Conservation (phyloP, 257 asterid species). For the Solanum stenotomum region DNA sequence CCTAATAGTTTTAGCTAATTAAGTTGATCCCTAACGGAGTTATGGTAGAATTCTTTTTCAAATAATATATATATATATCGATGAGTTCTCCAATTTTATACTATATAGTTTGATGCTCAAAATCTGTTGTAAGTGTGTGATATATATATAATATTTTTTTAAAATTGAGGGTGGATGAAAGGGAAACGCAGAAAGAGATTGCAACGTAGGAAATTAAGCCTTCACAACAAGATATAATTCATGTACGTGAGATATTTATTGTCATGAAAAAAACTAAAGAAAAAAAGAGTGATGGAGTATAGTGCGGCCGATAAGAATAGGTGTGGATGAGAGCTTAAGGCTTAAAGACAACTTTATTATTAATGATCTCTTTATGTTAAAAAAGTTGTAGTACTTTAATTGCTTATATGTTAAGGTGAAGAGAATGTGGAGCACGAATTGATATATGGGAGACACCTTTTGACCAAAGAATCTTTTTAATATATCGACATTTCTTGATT, state of each 20-base stretch:
- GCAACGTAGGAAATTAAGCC: background rate
- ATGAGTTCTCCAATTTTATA: no score
- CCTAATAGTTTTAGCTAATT: no score
- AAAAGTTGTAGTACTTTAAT: slow-evolving; percentile 8
- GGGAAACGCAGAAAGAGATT: no score
- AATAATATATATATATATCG: no score
- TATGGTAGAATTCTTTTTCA: no score
- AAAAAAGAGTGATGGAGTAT: background rate
- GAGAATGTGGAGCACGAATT: slow-evolving; percentile 8
- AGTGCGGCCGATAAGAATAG: background rate
- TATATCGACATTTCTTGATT: background rate
- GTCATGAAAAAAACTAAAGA: no score
- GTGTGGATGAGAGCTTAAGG: background rate
- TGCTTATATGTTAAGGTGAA: slow-evolving; percentile 59
- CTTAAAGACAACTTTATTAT: background rate
- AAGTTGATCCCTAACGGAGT: no score
- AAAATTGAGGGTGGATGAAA: no score
- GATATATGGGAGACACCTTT: slow-evolving; percentile 17
- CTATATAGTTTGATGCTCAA: background rate
- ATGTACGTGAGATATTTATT: background rate
- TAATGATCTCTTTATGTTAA: background rate
- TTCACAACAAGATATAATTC: no score
- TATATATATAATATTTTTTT: no score
- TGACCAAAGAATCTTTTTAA: slow-evolving; percentile 11
- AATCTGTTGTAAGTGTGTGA: background rate